Conservation (phyloP, 345 rosid genomes). For the Arabidopsis thaliana region DNA sequence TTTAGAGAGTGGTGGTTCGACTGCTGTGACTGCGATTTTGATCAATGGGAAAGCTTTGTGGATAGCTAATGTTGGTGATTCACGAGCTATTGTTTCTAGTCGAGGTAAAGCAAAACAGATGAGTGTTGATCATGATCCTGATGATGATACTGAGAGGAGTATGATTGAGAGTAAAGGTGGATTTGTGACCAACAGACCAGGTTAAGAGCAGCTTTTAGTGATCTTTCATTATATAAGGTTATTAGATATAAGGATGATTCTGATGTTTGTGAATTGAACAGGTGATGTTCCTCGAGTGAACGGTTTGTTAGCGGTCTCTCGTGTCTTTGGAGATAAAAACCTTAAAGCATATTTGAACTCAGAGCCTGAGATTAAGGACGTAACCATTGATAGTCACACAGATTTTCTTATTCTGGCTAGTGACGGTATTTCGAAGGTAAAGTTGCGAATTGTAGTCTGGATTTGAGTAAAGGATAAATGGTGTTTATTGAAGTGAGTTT, state of each 20-base stretch:
- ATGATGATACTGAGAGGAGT: constrained; percentile 53
- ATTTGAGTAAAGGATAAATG: not conserved
- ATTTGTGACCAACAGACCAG: constrained; percentile 82
- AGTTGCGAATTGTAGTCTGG: not conserved
- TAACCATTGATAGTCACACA: constrained; percentile 43
- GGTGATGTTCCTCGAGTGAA: constrained; percentile 85
- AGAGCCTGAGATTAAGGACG: constrained; percentile 62
- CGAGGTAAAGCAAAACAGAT: constrained; percentile 60
- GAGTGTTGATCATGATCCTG: constrained; percentile 74
- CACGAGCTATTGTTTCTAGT: constrained; percentile 62
- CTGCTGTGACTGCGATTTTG: constrained; percentile 79
- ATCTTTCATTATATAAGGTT: not conserved
- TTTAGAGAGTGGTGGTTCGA: constrained; percentile 74
- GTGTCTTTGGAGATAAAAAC: constrained; percentile 78
- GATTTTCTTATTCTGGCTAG: constrained; percentile 68
- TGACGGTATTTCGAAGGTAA: constrained; percentile 80
- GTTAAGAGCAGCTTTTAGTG: constrained; percentile 24
- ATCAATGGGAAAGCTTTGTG: constrained; percentile 57
- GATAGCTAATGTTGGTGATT: constrained; percentile 77
- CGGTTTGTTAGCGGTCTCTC: constrained; percentile 79
- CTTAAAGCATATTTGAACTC: constrained; percentile 69
- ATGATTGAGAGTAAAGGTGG: constrained; percentile 76
- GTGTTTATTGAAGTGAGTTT: not conserved
- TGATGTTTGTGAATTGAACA: constrained; percentile 39
- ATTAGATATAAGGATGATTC: not conserved